These are phyloP conservation scores for Odontarrhena argentea DNA, from an alignment of 345 rosid species.

Conservation along the genomic window DNA sequence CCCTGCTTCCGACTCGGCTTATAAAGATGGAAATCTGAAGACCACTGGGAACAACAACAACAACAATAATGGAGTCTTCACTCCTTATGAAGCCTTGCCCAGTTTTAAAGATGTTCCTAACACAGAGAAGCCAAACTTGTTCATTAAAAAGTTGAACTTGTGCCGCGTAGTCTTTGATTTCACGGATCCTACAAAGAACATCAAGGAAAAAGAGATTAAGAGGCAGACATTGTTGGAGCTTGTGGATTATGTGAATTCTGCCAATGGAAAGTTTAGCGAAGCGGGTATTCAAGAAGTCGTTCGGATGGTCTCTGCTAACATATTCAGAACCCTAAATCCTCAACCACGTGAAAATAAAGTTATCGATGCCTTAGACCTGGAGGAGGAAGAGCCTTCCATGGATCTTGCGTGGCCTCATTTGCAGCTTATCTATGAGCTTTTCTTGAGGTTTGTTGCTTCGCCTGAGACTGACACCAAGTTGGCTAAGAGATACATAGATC, in stretches of 20 bases:
- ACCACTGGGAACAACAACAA: constrained; percentile 39
- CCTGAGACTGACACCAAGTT: constrained; percentile 74
- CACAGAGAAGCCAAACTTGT: constrained; percentile 60
- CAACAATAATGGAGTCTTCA: constrained; percentile 33
- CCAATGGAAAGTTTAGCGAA: constrained; percentile 60
- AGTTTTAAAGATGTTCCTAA: constrained; percentile 63
- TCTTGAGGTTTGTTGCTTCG: constrained; percentile 71
- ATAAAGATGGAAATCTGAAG: constrained; percentile 49
- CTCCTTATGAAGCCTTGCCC: constrained; percentile 60
- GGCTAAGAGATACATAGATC: constrained; percentile 71
- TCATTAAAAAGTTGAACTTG: constrained; percentile 55
- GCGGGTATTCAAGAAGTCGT: constrained; percentile 57
- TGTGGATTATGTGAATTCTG: constrained; percentile 64
- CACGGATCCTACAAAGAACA: constrained; percentile 55
- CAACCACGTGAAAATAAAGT: constrained; percentile 70
- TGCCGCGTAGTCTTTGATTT: constrained; percentile 69
- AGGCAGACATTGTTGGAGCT: constrained; percentile 73
- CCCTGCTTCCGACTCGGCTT: constrained; percentile 45
- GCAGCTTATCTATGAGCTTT: constrained; percentile 73
- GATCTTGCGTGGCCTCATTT: constrained; percentile 83
- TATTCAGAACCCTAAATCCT: constrained; percentile 61
- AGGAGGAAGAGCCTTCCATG: constrained; percentile 76
- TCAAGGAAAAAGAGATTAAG: constrained; percentile 76
- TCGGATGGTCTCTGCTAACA: constrained; percentile 63
- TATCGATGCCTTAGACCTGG: constrained; percentile 61